Base-by-base conservation (phyloP, 2,329 filamentous ascomycete genomes). In the Remersonia thermophila region DNA sequence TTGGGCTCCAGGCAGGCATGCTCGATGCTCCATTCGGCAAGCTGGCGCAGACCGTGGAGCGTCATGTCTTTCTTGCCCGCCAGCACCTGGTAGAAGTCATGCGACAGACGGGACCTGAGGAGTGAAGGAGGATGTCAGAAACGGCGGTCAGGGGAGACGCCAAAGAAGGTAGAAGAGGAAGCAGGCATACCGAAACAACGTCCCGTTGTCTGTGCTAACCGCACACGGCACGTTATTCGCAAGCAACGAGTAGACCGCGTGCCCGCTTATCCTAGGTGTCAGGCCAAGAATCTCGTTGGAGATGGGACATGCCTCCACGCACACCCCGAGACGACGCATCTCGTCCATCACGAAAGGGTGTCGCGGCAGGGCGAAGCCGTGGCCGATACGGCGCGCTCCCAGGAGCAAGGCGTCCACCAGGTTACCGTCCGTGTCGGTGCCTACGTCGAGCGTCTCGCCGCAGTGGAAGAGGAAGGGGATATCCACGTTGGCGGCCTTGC, bases 381-480 rank as follows among this genome's bases (percentile, higher is more conserved):
- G 81, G 0, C 80, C 81, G 34, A 86, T 80, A 11, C 81, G 74
- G 56, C 75, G 79, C 2, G 78, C 66, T 11, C 70, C 65, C 2
- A 85, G 63, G 1, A 80, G 56, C 2, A 83, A 65, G 3, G 80
- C 77, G 43, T 83, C 79, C 33, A 77, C 64, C 0, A 86, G 60
- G 51, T 85, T 86, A 13, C 69, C 74, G 44, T 84, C 76, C 1
- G 68, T 66, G 4, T 74, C 69, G 16, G 66, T 68, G 27, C 78
- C 80, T 7, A 70, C 66, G 20, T 83, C 75, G 4, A 83, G 62
- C 1, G 80, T 83, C 58, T 86, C 81, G 16, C 80, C 81, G 44
- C 80, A 83, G 56, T 86, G 80, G 49, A 85, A 82, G 27, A 85
- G 61, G 49, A 84, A 83, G 0, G 80, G 80, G 3, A 85, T 80